Evolutionary conservation across 1,284 basidiomycete genomes (phyloP).

Genomic region (Grifola frondosa): DNA sequence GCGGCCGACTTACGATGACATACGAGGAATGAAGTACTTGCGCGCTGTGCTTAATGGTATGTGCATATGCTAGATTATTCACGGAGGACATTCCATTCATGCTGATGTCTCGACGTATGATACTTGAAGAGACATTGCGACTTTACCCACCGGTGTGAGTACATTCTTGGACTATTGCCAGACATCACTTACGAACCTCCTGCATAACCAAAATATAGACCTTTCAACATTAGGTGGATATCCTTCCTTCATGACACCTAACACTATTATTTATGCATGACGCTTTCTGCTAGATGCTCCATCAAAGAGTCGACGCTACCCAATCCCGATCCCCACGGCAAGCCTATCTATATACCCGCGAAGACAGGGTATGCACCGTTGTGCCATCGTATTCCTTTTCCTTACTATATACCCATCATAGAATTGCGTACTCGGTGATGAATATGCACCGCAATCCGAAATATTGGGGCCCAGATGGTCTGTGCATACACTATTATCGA

Average conservation of each 20-base stretch:
- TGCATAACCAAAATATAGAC: conserved; percentile 13
- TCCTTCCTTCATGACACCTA: background rate
- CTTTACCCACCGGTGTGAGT: conserved; percentile 33
- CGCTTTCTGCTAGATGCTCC: conserved; percentile 21
- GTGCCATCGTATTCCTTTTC: background rate
- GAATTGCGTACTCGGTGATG: conserved; percentile 54
- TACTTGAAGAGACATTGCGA: conserved; percentile 27
- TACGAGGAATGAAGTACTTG: conserved; percentile 30
- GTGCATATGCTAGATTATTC: conserved; percentile 97
- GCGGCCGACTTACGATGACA: conserved; percentile 28
- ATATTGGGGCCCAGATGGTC: conserved; percentile 67
- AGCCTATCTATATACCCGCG: conserved; percentile 28
- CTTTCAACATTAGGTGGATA: conserved; percentile 24
- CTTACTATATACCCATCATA: conserved; percentile 15
- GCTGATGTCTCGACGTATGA: background rate
- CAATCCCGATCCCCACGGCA: conserved; percentile 21
- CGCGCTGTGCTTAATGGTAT: conserved; percentile 72
- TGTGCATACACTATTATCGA: background rate
- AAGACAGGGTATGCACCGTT: conserved; percentile 16
- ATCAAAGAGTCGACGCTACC: conserved; percentile 25
- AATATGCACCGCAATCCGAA: conserved; percentile 61
- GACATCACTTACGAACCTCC: background rate
- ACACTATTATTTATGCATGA: too few relatives aligned
- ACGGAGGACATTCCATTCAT: conserved; percentile 38
- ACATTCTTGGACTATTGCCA: background rate